phyloP scores from a whole-genome alignment of 179 eudicot species.

The Pouteria campechiana region DNA sequence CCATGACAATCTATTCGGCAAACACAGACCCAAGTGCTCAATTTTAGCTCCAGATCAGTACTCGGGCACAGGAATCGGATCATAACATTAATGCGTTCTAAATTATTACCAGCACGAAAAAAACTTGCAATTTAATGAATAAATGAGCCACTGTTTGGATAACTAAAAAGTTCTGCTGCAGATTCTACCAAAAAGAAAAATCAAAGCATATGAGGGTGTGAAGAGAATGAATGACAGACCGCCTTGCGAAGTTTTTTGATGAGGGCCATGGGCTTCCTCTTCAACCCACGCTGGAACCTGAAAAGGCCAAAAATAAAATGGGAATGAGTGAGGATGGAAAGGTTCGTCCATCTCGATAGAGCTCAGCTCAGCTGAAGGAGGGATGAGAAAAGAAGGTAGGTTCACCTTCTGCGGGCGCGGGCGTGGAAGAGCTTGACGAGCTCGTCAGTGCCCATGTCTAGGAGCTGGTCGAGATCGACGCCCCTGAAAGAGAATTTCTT shows the following conservation, averaged over 20 bases:
- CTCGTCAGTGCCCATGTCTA: constrained; percentile 37
- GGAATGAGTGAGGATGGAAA: too few relatives aligned
- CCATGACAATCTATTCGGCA: too few relatives aligned
- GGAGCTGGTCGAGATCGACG: constrained; percentile 33
- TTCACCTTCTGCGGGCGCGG: constrained; percentile 42
- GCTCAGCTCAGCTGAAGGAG: too few relatives aligned
- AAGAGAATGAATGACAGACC: too few relatives aligned
- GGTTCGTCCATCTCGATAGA: too few relatives aligned
- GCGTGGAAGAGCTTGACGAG: constrained; percentile 39
- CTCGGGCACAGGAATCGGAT: too few relatives aligned
- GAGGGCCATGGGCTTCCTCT: constrained; percentile 95
- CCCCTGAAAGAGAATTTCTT: constrained; percentile 46
- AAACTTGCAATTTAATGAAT: neutral
- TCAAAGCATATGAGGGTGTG: neutral
- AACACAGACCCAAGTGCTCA: too few relatives aligned
- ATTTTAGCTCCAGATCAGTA: too few relatives aligned
- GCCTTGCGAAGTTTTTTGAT: constrained; percentile 95
- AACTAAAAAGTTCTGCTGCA: neutral
- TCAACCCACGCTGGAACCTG: constrained; percentile 84
- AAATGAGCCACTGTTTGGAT: neutral
- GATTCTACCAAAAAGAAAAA: too few relatives aligned
- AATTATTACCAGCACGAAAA: too few relatives aligned
- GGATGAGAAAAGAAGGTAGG: too few relatives aligned
- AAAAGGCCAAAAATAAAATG: neutral
- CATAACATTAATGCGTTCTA: too few relatives aligned